A percentile compares a stretch with the other conserved stretches of the same genome.
phyloP scores from a whole-genome alignment of 805 yeast species.

The Wickerhamomyces ciferrii region DNA sequence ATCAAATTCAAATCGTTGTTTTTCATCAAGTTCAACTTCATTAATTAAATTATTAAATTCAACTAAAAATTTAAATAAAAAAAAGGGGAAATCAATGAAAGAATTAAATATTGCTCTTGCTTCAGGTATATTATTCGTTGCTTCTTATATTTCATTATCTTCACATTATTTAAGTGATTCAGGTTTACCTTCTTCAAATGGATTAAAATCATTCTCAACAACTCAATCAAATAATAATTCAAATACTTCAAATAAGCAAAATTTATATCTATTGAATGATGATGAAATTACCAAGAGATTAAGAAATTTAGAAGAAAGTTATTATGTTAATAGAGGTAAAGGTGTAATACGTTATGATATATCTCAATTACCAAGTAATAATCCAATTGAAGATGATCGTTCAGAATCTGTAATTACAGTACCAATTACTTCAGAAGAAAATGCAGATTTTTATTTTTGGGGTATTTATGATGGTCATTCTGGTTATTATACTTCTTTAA shows the following conservation, averaged over 20 bases:
- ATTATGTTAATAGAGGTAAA: conserved; percentile 72
- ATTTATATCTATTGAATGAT: conserved; percentile 52
- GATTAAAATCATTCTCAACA: conserved; percentile 17
- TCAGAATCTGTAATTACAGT: conserved; percentile 77
- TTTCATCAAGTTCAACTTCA: neutral
- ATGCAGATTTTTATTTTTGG: conserved; percentile 87
- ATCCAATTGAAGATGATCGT: conserved; percentile 92
- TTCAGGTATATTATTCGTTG: conserved; percentile 21
- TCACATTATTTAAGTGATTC: conserved; percentile 19
- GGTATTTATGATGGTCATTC: conserved; percentile 97
- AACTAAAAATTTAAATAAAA: conserved; percentile 1
- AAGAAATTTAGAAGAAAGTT: conserved; percentile 75
- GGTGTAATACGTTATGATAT: conserved; percentile 89
- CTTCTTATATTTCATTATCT: conserved; percentile 21
- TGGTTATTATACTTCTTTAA: conserved; percentile 91
- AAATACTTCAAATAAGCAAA: conserved; percentile 37
- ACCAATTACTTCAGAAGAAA: conserved; percentile 44
- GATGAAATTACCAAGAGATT: conserved; percentile 67
- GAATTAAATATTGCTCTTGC: conserved; percentile 23
- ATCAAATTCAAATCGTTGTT: neutral
- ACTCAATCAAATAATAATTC: conserved; percentile 10
- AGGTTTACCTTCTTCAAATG: conserved; percentile 11
- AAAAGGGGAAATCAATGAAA: conserved; percentile 4
- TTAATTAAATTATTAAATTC: neutral
- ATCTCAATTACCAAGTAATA: conserved; percentile 84